Conservation (phyloP, 2,329 filamentous ascomycete species). For the Teratosphaeria nubilosa region DNA sequence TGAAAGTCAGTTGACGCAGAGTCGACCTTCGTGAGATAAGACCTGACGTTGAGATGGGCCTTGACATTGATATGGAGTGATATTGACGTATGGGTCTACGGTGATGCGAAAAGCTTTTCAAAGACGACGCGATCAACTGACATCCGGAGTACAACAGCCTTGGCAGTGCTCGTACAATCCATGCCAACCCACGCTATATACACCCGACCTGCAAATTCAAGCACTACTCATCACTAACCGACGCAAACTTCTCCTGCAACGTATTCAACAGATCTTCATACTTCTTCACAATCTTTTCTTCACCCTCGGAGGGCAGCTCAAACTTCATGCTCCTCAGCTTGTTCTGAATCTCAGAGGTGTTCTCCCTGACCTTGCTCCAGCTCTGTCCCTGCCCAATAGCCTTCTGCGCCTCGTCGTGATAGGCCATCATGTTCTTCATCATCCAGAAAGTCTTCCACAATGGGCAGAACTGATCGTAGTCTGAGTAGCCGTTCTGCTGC, state of each 20-base stretch:
- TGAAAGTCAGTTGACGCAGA: too few relatives aligned
- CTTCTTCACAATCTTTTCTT: conserved; percentile 77
- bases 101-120: too few relatives aligned
- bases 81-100: too few relatives aligned
- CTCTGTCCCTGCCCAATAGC: conserved; percentile 79
- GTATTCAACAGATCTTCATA: conserved; percentile 86
- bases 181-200: not conserved
- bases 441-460: conserved; percentile 99
- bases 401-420: conserved; percentile 96
- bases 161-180: not conserved
- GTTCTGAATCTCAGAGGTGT: conserved; percentile 75
- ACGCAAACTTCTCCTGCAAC: conserved; percentile 96
- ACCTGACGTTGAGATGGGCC: too few relatives aligned
- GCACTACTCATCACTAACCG: conserved; percentile 85
- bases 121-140: too few relatives aligned
- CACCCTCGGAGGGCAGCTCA: conserved; percentile 75
- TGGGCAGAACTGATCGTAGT: conserved; percentile 98
- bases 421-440: conserved; percentile 99
- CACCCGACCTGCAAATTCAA: not conserved
- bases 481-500: conserved; percentile 97
- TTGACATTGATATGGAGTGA: too few relatives aligned
- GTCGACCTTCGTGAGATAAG: too few relatives aligned
- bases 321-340: conserved; percentile 92
- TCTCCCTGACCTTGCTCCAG: conserved; percentile 88
- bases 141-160: too few relatives aligned